Base-by-base conservation (phyloP, 768 basidiomycete species). In the Galerina marginata region DNA sequence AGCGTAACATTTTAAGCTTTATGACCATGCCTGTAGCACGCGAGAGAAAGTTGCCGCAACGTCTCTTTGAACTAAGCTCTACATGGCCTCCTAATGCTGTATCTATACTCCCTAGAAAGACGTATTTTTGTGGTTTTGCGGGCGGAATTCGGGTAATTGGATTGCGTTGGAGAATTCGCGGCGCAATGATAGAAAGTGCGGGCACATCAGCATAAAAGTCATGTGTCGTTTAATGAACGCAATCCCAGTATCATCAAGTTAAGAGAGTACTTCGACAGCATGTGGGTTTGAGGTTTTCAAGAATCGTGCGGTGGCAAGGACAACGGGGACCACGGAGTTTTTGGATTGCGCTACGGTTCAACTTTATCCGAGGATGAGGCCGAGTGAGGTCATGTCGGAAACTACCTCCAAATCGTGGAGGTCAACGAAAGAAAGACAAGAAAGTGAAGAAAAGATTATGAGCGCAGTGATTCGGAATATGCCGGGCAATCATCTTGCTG, bases 1-100 rank as follows among this genome's bases (percentile, higher is more conserved):
- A 55, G 36, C 52, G 59, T 25, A 65, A 43, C 29, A 63, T 43
- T 25, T 47, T 60, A 36, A 50, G 56, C 48, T 61, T 71, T 42
- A 40, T 42, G 38, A 42, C 11, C 39, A 53, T 42, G 51, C 51
- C 39, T 3, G 10, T 4, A 40, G 10, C 29, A 6, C 9, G 47
- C 26, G 26, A 48, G 2, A 15, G 26, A 33, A 48, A 48, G 26
- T n/a, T 33, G 16, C 12, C 15, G 29, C 26, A 11, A 25, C 9
- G 20, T 6, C 26, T 26, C 37, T 53, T 25, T 15, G 38, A 15
- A 7, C 15, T 37, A 12, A 12, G 46, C 10, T 25, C 20, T 53
- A 40, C n/a, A 39, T 51, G n/a, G 37, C 6, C 23, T 4, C 14
- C 11, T 29, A 15, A 5, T 29, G 25, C 6, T 16, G 5, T 29